phyloP scores from a whole-genome alignment of 1,284 basidiomycete species.

The Ceratobasidium sp. region DNA sequence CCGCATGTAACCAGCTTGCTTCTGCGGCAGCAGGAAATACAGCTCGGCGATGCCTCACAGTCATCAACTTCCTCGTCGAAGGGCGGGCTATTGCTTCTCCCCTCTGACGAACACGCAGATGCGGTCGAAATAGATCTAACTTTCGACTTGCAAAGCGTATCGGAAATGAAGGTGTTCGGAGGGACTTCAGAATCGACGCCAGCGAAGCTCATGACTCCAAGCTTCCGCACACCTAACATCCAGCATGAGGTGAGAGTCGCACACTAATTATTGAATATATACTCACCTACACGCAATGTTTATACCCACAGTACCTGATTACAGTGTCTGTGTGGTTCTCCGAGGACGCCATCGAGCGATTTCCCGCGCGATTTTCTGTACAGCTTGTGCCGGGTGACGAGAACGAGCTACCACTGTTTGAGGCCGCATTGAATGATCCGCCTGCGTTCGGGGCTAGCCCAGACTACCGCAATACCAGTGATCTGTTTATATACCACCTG shows the following conservation, averaged over 20 bases:
- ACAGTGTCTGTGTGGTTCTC: constrained; percentile 4
- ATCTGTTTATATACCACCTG: background rate
- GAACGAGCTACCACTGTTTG: background rate
- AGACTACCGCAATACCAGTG: constrained; percentile 3
- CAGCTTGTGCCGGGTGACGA: constrained; percentile 1
- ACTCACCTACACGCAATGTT: background rate
- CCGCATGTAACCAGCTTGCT: background rate
- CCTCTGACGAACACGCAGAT: background rate
- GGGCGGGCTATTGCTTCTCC: background rate
- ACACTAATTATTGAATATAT: background rate
- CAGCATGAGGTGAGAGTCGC: background rate
- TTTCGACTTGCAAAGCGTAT: background rate
- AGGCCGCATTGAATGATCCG: background rate
- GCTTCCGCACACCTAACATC: constrained; percentile 18
- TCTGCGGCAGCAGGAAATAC: background rate
- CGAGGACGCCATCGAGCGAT: constrained; percentile 8
- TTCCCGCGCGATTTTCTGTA: constrained; percentile 1
- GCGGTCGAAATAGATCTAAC: constrained; percentile 18
- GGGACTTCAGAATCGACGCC: background rate
- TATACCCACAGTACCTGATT: background rate
- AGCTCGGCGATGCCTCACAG: background rate
- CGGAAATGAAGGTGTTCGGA: background rate
- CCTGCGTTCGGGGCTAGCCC: background rate
- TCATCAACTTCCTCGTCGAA: background rate
- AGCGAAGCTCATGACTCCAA: background rate